These are phyloP conservation scores for Karstenula rhodostoma DNA, from an alignment of 2,329 filamentous ascomycete genomes.

Conservation along the genomic window DNA sequence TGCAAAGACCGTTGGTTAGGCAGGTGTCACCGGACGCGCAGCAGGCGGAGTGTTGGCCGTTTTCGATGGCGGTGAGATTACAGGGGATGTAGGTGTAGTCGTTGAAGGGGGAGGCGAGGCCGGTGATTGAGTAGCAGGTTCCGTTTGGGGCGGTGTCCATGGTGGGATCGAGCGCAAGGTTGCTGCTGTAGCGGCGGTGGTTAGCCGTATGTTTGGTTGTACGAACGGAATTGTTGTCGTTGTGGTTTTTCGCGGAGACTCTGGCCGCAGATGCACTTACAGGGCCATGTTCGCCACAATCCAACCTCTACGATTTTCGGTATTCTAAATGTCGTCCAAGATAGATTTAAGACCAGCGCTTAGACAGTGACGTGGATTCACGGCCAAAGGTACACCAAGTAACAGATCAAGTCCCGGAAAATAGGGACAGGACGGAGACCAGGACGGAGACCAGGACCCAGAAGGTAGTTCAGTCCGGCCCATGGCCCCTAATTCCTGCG, in stretches of 20 bases:
- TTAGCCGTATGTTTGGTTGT: neutral
- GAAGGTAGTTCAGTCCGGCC: neutral
- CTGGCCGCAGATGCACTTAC: neutral
- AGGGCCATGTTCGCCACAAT: neutral
- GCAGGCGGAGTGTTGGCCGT: slow-evolving; percentile 19
- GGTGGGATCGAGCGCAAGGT: slow-evolving; percentile 28
- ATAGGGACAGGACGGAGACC: neutral
- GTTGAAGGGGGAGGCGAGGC: slow-evolving; percentile 5
- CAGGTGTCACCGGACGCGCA: slow-evolving; percentile 22
- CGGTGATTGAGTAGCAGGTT: slow-evolving; percentile 12
- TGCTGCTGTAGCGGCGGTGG: neutral
- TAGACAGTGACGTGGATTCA: neutral
- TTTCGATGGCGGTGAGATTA: slow-evolving; percentile 22
- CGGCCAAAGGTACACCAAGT: no score
- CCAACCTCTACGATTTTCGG: neutral
- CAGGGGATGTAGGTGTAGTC: slow-evolving; percentile 21
- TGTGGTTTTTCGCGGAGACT: neutral
- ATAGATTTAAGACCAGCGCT: neutral
- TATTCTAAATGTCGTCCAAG: neutral
- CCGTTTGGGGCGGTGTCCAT: slow-evolving; percentile 14
- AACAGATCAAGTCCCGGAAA: neutral
- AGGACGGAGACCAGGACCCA: neutral
- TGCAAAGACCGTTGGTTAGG: slow-evolving; percentile 26
- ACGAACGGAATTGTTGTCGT: neutral
- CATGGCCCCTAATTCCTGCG: neutral